A percentile compares a stretch with the other conserved stretches of the same genome.
Conservation (phyloP, 2,329 filamentous ascomycete genomes). For the Calcarisporium arbuscula region DNA sequence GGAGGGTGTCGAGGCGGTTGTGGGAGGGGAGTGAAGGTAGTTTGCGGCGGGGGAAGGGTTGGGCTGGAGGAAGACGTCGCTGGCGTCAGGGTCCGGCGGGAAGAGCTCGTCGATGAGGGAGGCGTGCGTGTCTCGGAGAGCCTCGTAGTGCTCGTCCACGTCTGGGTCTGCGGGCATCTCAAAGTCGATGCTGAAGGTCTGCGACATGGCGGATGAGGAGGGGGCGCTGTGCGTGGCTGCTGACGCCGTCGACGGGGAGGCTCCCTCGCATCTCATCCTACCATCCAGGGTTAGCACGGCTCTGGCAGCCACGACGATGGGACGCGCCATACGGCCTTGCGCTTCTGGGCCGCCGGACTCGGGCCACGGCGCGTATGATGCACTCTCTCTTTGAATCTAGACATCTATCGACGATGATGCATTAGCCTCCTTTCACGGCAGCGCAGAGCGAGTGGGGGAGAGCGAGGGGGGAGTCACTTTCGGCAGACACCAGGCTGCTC, state of each 20-base stretch:
- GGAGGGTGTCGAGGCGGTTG: conserved; percentile 19
- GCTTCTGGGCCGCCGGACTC: conserved; percentile 40
- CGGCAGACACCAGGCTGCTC: conserved; percentile 42
- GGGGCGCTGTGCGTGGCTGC: conserved; percentile 12
- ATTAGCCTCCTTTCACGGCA: background rate
- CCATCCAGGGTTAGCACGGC: background rate
- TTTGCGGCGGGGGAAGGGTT: conserved; percentile 15
- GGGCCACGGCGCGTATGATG: conserved; percentile 42
- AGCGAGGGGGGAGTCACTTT: conserved; percentile 31
- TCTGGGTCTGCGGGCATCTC: conserved; percentile 35
- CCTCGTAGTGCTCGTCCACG: conserved; percentile 32
- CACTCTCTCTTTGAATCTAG: conserved; percentile 47
- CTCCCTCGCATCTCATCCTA: background rate
- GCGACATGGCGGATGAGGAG: conserved; percentile 29
- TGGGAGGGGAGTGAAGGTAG: conserved; percentile 20
- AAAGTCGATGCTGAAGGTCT: conserved; percentile 49
- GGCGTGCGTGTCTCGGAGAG: conserved; percentile 37
- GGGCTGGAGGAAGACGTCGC: conserved; percentile 12
- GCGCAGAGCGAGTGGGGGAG: too few relatives aligned
- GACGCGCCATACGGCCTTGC: conserved; percentile 18
- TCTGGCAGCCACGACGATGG: background rate
- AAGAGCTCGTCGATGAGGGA: conserved; percentile 34
- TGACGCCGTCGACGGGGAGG: conserved; percentile 11
- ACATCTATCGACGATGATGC: conserved; percentile 30
- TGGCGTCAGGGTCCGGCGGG: conserved; percentile 19